Percentiles rank a stretch among this genome's conserved stretches.
Evolutionary conservation across 805 yeast genomes (phyloP).

Genomic region (Starmerella stellata): DNA sequence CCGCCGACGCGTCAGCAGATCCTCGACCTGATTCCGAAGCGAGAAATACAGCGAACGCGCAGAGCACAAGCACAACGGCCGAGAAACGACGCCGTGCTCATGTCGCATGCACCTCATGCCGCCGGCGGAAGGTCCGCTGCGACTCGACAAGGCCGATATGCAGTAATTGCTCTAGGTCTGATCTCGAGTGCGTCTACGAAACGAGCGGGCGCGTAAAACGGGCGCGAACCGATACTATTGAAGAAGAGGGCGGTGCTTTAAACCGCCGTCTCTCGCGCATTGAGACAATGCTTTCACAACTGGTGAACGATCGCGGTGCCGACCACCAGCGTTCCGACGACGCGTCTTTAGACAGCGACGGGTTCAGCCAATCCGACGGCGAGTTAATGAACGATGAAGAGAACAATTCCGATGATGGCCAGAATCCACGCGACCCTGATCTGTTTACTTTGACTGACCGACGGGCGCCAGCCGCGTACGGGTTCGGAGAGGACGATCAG

Average conservation of each 20-base stretch:
- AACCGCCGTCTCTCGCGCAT: not conserved
- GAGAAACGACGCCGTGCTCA: slow-evolving; percentile 37
- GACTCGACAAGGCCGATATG: slow-evolving; percentile 52
- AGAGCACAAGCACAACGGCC: not conserved
- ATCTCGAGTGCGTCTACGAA: slow-evolving; percentile 44
- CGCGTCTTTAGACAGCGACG: not conserved
- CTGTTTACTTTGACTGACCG: slow-evolving; percentile 6
- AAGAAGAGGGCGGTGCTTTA: not conserved
- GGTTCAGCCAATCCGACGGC: no score
- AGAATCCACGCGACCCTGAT: not conserved
- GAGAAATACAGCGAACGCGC: not conserved
- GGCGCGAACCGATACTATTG: not conserved
- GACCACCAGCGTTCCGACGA: not conserved
- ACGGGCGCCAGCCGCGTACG: slow-evolving; percentile 7
- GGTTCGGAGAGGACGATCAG: slow-evolving; percentile 8
- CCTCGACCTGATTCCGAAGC: no score
- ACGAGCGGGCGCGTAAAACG: not conserved
- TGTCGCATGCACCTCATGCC: slow-evolving; percentile 76
- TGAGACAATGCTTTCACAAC: slow-evolving; percentile 1
- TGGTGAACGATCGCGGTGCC: slow-evolving; percentile 3
- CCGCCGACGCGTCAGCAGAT: no score
- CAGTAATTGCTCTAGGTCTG: slow-evolving; percentile 58
- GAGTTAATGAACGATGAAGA: no score
- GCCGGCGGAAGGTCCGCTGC: slow-evolving; percentile 55
- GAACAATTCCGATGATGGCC: not conserved